Base-by-base conservation (phyloP, 768 basidiomycete species). In the Pleurotus platypus region DNA sequence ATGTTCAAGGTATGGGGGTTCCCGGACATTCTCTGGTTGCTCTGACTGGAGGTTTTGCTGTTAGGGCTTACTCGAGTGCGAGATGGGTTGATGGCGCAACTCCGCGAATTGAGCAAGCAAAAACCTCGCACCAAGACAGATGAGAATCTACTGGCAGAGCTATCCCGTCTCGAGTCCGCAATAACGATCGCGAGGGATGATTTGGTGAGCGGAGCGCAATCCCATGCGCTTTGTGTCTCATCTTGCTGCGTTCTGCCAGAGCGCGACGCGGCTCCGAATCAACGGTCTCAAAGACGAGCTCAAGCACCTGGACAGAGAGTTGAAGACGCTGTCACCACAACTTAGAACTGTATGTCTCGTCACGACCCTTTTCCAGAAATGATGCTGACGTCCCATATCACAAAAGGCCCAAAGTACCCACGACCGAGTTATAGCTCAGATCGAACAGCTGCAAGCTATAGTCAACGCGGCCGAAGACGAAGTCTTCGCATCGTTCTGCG, bases 91-190 rank as follows among this genome's bases (percentile, higher is more conserved):
- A 72, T 87, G 60, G 75, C 80, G 6, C 87, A 95, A 62, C 75
- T 98, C 26, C 82, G 84, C 39, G 96, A 98, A 42, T 79, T 98
- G n/a, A 78, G 73, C 61, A 90, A 93, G 68, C 83, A 86, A 60
- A 92, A 90, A 67, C 90, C 94, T 1, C 83, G 87, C n/a, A 81
- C 81, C 2, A 90, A 92, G 66, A 86, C 84, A 1, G 94, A 96
- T 62, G 94, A 98, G 57, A 80, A 79, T 35, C 74, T 95, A 16
- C 75, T 89, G 12, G 78, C 84, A 5, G 90, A 94, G 64, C 84
- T 96, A 59, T 82, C 82, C 7, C 80, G 92, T 11, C 71, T 97
- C 2, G 91, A 97, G 66, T 85, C 91, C 0, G 79, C 85, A n/a
- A 77, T 87, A 11, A 80, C 82, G 1, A 78, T 95, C 4, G 81